phyloP scores from a whole-genome alignment of 2,329 filamentous ascomycete genomes.

The Huntiella abstrusa region DNA sequence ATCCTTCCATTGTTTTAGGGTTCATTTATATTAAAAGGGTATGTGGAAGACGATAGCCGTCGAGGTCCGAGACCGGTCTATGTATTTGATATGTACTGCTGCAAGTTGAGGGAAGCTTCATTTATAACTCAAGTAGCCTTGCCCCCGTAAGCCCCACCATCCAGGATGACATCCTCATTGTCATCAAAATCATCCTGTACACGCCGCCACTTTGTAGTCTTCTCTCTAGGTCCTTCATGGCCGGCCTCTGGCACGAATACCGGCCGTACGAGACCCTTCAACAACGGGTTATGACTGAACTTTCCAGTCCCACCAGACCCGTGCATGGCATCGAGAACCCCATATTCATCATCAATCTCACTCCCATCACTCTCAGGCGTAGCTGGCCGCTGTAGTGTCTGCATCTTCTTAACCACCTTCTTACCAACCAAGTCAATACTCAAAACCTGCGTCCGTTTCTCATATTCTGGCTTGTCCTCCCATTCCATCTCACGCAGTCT shows the following conservation, averaged over 20 bases:
- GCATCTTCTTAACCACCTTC: constrained; percentile 57
- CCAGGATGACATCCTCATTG: constrained; percentile 39
- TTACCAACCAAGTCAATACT: constrained; percentile 67
- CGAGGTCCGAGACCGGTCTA: no score
- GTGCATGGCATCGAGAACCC: constrained; percentile 4
- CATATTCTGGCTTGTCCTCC: constrained; percentile 68
- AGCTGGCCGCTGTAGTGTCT: constrained; percentile 37
- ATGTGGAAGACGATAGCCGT: no score
- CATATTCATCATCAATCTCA: constrained; percentile 17
- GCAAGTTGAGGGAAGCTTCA: no score
- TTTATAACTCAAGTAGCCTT: no score
- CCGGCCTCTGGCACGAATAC: constrained; percentile 33
- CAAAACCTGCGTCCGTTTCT: constrained; percentile 69
- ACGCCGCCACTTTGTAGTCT: constrained; percentile 30
- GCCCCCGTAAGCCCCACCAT: constrained; percentile 27
- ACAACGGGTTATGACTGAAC: constrained; percentile 50
- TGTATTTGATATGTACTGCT: no score
- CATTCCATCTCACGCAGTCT: constrained; percentile 71
- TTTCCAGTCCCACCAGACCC: constrained; percentile 28
- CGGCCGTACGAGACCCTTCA: constrained; percentile 46
- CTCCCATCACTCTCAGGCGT: constrained; percentile 30
- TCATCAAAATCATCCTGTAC: constrained; percentile 41
- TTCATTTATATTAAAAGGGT: no score
- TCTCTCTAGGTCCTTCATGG: constrained; percentile 23
- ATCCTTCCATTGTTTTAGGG: no score